Conservation (phyloP, 2,329 filamentous ascomycete genomes). For the Cladosporium halotolerans region DNA sequence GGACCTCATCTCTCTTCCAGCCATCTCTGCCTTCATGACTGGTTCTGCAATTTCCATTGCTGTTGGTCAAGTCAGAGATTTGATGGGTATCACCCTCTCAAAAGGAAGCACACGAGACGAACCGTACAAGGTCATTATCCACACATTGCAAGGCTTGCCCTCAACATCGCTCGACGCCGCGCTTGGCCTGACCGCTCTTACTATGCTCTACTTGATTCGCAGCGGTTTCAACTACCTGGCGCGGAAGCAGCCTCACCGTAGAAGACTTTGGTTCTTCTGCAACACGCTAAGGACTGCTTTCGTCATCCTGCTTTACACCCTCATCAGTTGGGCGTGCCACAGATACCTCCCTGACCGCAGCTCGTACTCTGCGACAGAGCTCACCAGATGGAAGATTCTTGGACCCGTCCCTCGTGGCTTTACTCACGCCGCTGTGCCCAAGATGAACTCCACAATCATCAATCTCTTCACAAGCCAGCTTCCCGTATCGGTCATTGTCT, state of each 20-base stretch:
- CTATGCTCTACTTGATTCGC: slow-evolving; percentile 71
- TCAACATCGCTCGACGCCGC: slow-evolving; percentile 69
- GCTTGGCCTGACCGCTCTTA: slow-evolving; percentile 76
- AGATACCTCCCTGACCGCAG: slow-evolving; percentile 44
- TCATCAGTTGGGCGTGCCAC: slow-evolving; percentile 84
- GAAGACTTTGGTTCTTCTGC: slow-evolving; percentile 81
- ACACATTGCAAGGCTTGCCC: slow-evolving; percentile 67
- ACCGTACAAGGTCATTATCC: slow-evolving; percentile 77
- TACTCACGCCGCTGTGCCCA: slow-evolving; percentile 67
- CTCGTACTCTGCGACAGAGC: slow-evolving; percentile 29
- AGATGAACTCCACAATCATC: slow-evolving; percentile 60
- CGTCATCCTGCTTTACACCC: slow-evolving; percentile 83
- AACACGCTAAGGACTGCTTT: slow-evolving; percentile 86
- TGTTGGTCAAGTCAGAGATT: slow-evolving; percentile 70
- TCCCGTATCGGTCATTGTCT: slow-evolving; percentile 83
- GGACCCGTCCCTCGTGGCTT: slow-evolving; percentile 79
- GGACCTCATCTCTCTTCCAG: slow-evolving; percentile 83
- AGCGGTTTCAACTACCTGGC: slow-evolving; percentile 58
- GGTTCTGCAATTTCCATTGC: slow-evolving; percentile 87
- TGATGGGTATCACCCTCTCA: slow-evolving; percentile 64
- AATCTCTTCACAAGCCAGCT: slow-evolving; percentile 63
- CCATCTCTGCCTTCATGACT: slow-evolving; percentile 94
- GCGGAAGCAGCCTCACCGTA: slow-evolving; percentile 60
- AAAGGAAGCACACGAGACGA: slow-evolving; percentile 62
- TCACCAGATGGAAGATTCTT: slow-evolving; percentile 62